These are phyloP conservation scores for Botrytis aclada DNA, from an alignment of 2,329 filamentous ascomycete genomes.

Conservation along the genomic window DNA sequence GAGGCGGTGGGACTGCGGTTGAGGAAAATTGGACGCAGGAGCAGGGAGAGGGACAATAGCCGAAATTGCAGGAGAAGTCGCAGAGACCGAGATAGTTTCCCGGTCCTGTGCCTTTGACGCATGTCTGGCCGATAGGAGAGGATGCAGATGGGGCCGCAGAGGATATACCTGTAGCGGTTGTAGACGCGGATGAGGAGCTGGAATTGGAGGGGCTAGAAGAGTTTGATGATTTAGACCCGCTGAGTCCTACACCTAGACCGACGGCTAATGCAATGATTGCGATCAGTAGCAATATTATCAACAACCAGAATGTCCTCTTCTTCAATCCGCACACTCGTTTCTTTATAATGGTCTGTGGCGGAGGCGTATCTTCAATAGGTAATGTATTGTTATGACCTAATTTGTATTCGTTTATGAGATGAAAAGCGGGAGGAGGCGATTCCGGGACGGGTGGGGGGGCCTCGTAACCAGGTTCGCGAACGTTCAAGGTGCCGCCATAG, in stretches of 20 bases:
- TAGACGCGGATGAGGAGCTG: background rate
- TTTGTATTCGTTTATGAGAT: conserved; percentile 13
- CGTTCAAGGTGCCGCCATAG: conserved; percentile 8
- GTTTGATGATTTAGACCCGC: background rate
- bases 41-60: conserved; percentile 32
- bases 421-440: conserved; percentile 8
- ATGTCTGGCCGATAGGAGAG: conserved; percentile 18
- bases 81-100: conserved; percentile 41
- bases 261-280: conserved; percentile 3
- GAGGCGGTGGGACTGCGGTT: conserved; percentile 23
- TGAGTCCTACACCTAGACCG: conserved; percentile 12
- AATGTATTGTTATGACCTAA: background rate
- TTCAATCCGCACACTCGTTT: conserved; percentile 13
- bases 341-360: background rate
- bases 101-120: conserved; percentile 31
- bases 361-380: background rate
- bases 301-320: conserved; percentile 4
- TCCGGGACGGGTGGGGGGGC: background rate
- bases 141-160: background rate
- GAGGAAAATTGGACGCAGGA: conserved; percentile 27
- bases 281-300: background rate
- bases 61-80: conserved; percentile 33
- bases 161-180: background rate
- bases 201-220: background rate
- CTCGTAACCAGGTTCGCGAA: background rate